Evolutionary conservation across 176 grass and related monocot genomes (phyloP).

Genomic region (Melocanna baccifera): DNA sequence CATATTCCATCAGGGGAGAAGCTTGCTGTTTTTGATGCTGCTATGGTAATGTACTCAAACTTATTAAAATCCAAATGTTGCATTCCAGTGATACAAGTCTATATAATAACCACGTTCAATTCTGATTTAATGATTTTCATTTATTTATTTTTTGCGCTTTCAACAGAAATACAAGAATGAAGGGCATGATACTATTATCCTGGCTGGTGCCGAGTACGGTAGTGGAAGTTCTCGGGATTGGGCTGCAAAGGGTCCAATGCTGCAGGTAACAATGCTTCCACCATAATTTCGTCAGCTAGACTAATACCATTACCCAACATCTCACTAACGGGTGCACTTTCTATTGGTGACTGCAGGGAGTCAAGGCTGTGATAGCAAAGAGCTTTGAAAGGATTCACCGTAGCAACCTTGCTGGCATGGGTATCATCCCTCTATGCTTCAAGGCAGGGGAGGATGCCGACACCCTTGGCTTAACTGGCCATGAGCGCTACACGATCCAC

Average conservation of each 20-base stretch:
- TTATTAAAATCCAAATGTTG: neutral
- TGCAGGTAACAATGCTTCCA: slow-evolving; percentile 46
- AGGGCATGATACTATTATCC: slow-evolving; percentile 71
- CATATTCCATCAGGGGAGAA: slow-evolving; percentile 89
- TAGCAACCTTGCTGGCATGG: slow-evolving; percentile 97
- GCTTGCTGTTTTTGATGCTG: slow-evolving; percentile 82
- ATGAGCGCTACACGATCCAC: slow-evolving; percentile 80
- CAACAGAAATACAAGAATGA: slow-evolving; percentile 88
- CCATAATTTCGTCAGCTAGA: slow-evolving; percentile 2
- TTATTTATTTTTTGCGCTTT: neutral
- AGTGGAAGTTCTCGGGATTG: slow-evolving; percentile 97
- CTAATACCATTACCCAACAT: neutral
- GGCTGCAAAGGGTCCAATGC: slow-evolving; percentile 97
- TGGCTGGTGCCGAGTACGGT: slow-evolving; percentile 92
- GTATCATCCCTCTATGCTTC: slow-evolving; percentile 90
- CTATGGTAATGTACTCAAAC: slow-evolving; percentile 47
- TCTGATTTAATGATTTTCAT: neutral
- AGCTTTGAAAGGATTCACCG: slow-evolving; percentile 98
- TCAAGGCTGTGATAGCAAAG: slow-evolving; percentile 94
- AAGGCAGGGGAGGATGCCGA: slow-evolving; percentile 86
- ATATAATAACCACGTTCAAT: neutral
- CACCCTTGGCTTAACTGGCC: slow-evolving; percentile 75
- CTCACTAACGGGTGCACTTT: neutral
- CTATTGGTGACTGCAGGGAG: slow-evolving; percentile 65
- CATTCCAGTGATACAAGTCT: neutral